phyloP scores from a whole-genome alignment of 2,329 filamentous ascomycete genomes.

The Apiospora hydei region DNA sequence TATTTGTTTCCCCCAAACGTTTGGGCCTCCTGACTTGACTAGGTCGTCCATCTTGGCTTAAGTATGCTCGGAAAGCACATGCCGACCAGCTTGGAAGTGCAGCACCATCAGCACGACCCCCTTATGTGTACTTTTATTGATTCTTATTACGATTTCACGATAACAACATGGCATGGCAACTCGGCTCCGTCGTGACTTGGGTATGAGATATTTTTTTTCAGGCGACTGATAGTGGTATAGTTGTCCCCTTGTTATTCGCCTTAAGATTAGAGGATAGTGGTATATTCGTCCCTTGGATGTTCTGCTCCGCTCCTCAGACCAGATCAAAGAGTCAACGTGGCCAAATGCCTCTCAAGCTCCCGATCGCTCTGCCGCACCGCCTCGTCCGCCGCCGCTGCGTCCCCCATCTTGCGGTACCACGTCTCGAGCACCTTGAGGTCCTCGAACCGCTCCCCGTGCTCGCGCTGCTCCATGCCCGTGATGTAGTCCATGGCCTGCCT shows the following conservation, averaged over 20 bases:
- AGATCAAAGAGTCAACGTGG: not conserved
- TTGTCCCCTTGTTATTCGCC: too few species aligned
- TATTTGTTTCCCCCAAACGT: not conserved
- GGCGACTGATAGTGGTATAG: too few species aligned
- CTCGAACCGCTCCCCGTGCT: slow-evolving; percentile 11
- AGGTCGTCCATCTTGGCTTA: not conserved
- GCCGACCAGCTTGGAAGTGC: not conserved
- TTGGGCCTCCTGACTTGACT: slow-evolving; percentile 11
- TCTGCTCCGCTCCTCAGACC: too few species aligned
- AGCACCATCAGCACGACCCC: not conserved
- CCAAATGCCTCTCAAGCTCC: not conserved
- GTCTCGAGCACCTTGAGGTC: slow-evolving; percentile 1
- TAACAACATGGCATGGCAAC: too few species aligned
- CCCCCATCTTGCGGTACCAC: slow-evolving; percentile 9
- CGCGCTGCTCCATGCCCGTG: not conserved
- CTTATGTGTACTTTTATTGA: not conserved
- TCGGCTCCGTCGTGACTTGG: too few species aligned
- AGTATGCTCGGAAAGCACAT: not conserved
- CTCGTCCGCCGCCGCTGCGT: not conserved
- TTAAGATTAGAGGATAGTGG: not conserved
- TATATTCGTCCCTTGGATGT: not conserved
- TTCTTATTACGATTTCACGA: not conserved
- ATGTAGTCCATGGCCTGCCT: slow-evolving; percentile 3
- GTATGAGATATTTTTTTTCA: too few species aligned
- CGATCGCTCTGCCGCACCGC: not conserved